A percentile compares a stretch with the other conserved stretches of the same genome.
Conservation (phyloP, 2,329 filamentous ascomycete genomes). For the Venturiaceae sp. region DNA sequence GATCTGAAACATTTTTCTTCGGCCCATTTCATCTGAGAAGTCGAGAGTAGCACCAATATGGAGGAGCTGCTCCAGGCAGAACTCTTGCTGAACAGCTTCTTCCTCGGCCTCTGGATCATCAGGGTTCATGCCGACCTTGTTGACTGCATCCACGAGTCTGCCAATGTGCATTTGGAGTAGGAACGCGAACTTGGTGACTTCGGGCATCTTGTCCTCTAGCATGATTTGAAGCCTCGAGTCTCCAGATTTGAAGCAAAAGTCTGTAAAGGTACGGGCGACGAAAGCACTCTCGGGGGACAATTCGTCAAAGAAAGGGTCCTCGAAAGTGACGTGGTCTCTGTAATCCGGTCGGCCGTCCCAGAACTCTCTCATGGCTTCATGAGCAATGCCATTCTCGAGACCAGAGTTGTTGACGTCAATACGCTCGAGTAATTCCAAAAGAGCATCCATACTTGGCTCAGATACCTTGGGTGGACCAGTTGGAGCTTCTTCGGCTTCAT, state of each 20-base stretch:
- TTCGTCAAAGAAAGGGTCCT: slow-evolving; percentile 70
- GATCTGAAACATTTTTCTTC: slow-evolving; percentile 90
- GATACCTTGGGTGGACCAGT: slow-evolving; percentile 29
- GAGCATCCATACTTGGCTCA: slow-evolving; percentile 58
- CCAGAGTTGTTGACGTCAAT: slow-evolving; percentile 90
- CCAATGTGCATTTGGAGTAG: slow-evolving; percentile 74
- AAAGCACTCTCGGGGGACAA: slow-evolving; percentile 81
- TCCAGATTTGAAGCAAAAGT: slow-evolving; percentile 71
- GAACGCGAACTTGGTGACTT: slow-evolving; percentile 84
- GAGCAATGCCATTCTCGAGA: slow-evolving; percentile 77
- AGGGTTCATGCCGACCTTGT: slow-evolving; percentile 42
- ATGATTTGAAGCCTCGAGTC: slow-evolving; percentile 66
- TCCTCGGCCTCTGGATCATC: slow-evolving; percentile 56
- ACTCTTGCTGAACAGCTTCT: slow-evolving; percentile 82
- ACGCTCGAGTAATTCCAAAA: slow-evolving; percentile 84
- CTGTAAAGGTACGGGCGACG: slow-evolving; percentile 84
- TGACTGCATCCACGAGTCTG: slow-evolving; percentile 55
- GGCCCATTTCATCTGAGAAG: slow-evolving; percentile 94
- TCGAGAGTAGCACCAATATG: slow-evolving; percentile 87
- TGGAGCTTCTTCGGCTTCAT: slow-evolving; percentile 40
- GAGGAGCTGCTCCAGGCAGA: slow-evolving; percentile 89
- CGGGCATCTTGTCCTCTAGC: slow-evolving; percentile 87
- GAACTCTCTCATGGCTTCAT: slow-evolving; percentile 92
- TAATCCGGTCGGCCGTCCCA: slow-evolving; percentile 90
- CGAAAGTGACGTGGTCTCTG: slow-evolving; percentile 60